Evolutionary conservation across 371 early-diverging fungal genomes (phyloP).

Genomic region (Batkoa obscura): DNA sequence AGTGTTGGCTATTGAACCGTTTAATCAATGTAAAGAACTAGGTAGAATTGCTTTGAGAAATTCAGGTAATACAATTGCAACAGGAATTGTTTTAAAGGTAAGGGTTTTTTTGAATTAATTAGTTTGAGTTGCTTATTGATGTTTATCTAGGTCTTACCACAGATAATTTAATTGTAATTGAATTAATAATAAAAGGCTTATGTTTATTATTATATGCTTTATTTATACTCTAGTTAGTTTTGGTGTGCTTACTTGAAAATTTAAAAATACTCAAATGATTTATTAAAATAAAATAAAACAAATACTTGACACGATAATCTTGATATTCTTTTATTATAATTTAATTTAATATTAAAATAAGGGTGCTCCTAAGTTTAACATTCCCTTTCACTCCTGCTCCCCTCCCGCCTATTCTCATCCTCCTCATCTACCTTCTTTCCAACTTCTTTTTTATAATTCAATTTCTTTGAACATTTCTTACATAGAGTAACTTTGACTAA

Average conservation of each 20-base stretch:
- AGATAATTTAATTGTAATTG: neutral
- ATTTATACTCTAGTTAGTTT: too few relatives aligned
- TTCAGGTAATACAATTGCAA: constrained; percentile 73
- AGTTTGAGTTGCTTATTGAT: neutral
- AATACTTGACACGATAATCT: too few relatives aligned
- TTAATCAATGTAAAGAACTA: constrained; percentile 61
- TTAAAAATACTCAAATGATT: too few relatives aligned
- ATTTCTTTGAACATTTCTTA: neutral
- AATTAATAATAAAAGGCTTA: neutral
- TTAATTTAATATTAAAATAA: too few relatives aligned
- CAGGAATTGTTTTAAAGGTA: constrained; percentile 62
- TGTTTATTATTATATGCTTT: too few relatives aligned
- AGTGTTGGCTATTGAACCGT: constrained; percentile 68
- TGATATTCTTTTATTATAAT: too few relatives aligned
- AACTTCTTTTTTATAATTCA: neutral
- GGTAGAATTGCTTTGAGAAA: constrained; percentile 78
- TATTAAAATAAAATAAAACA: too few relatives aligned
- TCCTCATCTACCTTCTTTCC: neutral
- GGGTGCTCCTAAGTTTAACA: too few relatives aligned
- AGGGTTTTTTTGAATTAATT: neutral
- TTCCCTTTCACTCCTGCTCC: too few relatives aligned
- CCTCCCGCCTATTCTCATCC: too few relatives aligned
- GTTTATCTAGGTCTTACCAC: neutral
- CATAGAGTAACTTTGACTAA: constrained; percentile 5
- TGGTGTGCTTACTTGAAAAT: too few relatives aligned